Percentiles rank a stretch among this genome's conserved stretches.
Evolutionary conservation across 1,284 basidiomycete genomes (phyloP).

Genomic region (Rhodotorula glutinis): DNA sequence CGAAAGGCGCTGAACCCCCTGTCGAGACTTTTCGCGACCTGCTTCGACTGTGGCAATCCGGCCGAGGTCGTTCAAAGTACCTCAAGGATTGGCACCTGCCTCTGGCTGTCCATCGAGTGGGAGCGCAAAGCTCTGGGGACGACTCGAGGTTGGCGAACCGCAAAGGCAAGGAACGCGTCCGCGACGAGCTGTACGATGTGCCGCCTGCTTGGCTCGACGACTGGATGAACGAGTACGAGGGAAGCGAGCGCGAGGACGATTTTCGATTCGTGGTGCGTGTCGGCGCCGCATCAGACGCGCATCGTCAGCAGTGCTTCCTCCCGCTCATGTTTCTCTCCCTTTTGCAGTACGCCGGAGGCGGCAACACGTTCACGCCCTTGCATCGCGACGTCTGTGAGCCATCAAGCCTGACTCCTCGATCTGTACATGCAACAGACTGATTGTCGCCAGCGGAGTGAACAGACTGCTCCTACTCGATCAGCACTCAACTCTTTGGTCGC

Average conservation of each 20-base stretch:
- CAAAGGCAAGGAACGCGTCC: constrained; percentile 5
- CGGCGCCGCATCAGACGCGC: background rate
- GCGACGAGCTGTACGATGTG: constrained; percentile 51
- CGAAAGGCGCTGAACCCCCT: background rate
- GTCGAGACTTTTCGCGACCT: constrained; percentile 48
- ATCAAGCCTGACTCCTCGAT: background rate
- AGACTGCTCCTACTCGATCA: constrained; percentile 58
- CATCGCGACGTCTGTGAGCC: constrained; percentile 55
- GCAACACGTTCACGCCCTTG: constrained; percentile 51
- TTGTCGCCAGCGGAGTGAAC: too few species aligned
- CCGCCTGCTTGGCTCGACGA: constrained; percentile 55
- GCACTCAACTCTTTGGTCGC: constrained; percentile 56
- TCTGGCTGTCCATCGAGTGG: background rate
- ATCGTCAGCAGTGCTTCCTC: too few species aligned
- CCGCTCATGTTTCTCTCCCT: too few species aligned
- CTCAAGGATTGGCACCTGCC: constrained; percentile 60
- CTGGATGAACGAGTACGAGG: constrained; percentile 53
- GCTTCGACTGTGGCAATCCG: constrained; percentile 49
- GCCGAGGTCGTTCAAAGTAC: constrained; percentile 48
- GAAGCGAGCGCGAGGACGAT: constrained; percentile 36
- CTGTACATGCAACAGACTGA: too few species aligned
- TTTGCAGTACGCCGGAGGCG: constrained; percentile 51
- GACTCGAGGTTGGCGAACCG: background rate
- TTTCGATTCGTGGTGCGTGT: constrained; percentile 44
- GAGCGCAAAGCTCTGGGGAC: background rate